A percentile compares a stretch with the other conserved stretches of the same genome.
These are phyloP conservation scores for Solanum chacoense DNA, from an alignment of 305 asterid species.

Conservation along the genomic window DNA sequence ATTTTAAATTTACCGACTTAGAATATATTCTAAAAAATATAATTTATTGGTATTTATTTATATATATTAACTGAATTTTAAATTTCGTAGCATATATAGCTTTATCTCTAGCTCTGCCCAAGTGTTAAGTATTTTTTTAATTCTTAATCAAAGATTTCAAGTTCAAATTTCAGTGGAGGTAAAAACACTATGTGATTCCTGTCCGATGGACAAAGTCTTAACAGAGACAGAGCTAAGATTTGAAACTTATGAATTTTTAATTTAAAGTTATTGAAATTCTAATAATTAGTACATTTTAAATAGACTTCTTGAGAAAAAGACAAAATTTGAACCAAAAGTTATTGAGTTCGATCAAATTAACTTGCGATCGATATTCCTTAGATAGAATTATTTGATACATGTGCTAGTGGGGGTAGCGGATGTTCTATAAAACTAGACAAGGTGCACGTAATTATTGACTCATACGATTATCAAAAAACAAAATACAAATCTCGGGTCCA, in stretches of 20 bases:
- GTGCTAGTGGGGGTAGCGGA: background rate
- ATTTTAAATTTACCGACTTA: background rate
- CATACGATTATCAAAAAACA: background rate
- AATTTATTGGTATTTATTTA: background rate
- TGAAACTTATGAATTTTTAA: background rate
- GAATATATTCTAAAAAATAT: background rate
- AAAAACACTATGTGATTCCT: background rate
- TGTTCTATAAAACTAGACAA: background rate
- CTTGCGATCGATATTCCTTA: background rate
- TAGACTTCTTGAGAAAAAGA: background rate
- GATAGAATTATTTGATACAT: background rate
- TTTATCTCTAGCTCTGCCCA: accelerated
- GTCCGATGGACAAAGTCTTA: background rate
- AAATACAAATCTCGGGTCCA: background rate
- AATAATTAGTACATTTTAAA: background rate
- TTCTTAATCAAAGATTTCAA: background rate
- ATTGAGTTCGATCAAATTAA: background rate
- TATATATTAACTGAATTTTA: background rate
- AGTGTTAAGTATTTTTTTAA: background rate
- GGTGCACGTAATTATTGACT: background rate
- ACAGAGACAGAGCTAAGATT: background rate
- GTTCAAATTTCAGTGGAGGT: background rate
- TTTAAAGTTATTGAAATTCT: background rate
- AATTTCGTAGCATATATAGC: background rate
- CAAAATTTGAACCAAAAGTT: background rate